Evolutionary conservation across 257 asterid species (phyloP).

Genomic region (Fraxinus excelsior): DNA sequence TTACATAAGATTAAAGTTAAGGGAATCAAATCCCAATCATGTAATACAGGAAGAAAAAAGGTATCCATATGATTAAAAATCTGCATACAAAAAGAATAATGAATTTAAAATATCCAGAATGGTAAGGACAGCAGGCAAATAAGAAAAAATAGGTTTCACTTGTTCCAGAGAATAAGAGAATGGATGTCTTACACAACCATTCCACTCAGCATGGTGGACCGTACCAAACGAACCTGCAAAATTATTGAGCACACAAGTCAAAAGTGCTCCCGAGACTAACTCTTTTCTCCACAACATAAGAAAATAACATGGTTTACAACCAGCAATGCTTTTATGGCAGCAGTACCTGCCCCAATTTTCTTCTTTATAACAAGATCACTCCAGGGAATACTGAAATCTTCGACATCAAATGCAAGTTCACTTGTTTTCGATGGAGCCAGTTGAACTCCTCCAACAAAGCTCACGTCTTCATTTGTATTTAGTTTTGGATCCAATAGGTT

Average conservation of each 20-base stretch:
- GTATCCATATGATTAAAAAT: slow-evolving; percentile 11
- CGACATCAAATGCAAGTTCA: slow-evolving; percentile 63
- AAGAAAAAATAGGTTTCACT: slow-evolving; percentile 21
- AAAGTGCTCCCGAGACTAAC: slow-evolving; percentile 4
- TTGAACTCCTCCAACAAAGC: slow-evolving; percentile 55
- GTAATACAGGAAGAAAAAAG: not conserved
- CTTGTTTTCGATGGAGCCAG: slow-evolving; percentile 42
- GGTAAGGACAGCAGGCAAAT: slow-evolving; percentile 16
- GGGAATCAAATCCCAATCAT: slow-evolving; percentile 20
- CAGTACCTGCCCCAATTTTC: slow-evolving; percentile 90
- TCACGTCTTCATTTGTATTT: slow-evolving; percentile 37
- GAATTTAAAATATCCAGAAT: slow-evolving; percentile 11
- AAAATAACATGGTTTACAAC: not conserved
- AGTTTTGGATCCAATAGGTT: slow-evolving; percentile 41
- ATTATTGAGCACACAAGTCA: slow-evolving; percentile 24
- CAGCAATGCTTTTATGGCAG: slow-evolving; percentile 25
- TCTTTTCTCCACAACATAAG: slow-evolving; percentile 4
- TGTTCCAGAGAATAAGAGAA: slow-evolving; percentile 24
- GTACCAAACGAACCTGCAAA: slow-evolving; percentile 93
- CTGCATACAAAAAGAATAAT: slow-evolving; percentile 7
- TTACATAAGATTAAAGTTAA: slow-evolving; percentile 25
- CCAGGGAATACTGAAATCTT: slow-evolving; percentile 86
- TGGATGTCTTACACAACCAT: slow-evolving; percentile 82
- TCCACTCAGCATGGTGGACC: slow-evolving; percentile 99
- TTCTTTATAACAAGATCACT: slow-evolving; percentile 82